Percentiles rank a stretch among this genome's conserved stretches.
Conservation (phyloP, 2,329 filamentous ascomycete genomes). For the Aspergillus sp. region DNA sequence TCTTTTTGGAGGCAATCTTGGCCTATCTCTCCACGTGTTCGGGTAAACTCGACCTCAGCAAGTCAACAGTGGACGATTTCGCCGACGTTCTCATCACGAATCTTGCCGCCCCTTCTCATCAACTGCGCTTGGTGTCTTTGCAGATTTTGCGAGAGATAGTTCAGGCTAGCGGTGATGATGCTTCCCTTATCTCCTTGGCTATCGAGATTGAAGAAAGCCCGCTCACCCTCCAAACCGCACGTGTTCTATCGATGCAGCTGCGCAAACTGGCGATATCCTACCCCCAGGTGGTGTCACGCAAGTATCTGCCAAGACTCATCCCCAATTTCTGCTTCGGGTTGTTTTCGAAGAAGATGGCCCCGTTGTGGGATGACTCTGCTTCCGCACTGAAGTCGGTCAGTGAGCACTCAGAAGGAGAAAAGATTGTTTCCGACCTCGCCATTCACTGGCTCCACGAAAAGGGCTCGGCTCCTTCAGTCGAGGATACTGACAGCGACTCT, state of each 20-base stretch:
- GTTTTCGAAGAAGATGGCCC: constrained; percentile 79
- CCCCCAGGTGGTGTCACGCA: constrained; percentile 55
- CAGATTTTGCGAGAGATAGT: constrained; percentile 64
- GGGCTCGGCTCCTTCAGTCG: constrained; percentile 21
- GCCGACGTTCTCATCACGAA: constrained; percentile 68
- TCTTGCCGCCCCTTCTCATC: constrained; percentile 71
- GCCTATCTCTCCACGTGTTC: constrained; percentile 44
- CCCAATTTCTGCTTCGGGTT: constrained; percentile 85
- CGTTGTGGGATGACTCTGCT: constrained; percentile 82
- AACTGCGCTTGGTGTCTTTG: constrained; percentile 70
- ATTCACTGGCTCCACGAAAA: constrained; percentile 69
- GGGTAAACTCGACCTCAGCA: constrained; percentile 38
- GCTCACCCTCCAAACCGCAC: constrained; percentile 70
- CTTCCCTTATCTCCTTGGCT: constrained; percentile 56
- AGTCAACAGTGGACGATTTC: constrained; percentile 60
- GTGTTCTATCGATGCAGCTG: constrained; percentile 80
- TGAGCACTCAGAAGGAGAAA: constrained; percentile 69
- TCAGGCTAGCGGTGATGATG: constrained; percentile 47
- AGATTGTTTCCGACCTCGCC: constrained; percentile 66
- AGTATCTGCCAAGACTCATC: constrained; percentile 69
- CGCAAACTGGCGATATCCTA: constrained; percentile 72
- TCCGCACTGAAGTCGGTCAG: constrained; percentile 73
- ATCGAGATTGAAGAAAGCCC: constrained; percentile 77
- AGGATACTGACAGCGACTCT: constrained; percentile 25
- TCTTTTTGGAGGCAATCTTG: constrained; percentile 65